Evolutionary conservation across 192 early-diverging fungal species (phyloP), one percentile per base, ranked within the genome.

Genomic region (Podila epicladia): DNA sequence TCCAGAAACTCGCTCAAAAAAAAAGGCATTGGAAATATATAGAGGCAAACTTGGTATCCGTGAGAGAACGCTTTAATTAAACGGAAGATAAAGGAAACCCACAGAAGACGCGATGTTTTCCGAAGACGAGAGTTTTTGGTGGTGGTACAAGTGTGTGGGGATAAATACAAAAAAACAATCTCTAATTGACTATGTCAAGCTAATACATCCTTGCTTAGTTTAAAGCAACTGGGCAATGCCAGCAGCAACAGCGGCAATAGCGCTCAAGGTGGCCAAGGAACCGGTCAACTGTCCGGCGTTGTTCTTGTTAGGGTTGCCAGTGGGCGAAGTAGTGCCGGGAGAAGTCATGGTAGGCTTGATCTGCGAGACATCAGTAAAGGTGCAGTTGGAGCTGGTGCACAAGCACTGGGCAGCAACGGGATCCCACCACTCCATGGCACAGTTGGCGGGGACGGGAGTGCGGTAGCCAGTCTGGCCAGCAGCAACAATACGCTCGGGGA

Each of bases 351-450:
- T 72, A 17, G 49, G 41, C 22, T 68, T 76, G 55, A 58, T 48
- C 28, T 61, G 31, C 32, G 83, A 58, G 17, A 72, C 66, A 62
- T 91, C 90, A 24, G 82, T 83, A 37, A 82, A 89, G 17, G 85
- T 83, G 73, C 91, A 92, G 22, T 62, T 67, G 12, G 76, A 72
- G 50, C 60, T 84, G n/a, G 80, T 86, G 65, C 91, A 92, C 20
- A 88, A 63, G 60, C 91, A 92, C 53, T 84, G 84, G 50, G 84
- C 82, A 51, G 51, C 85, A 69, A 88, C 82, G 48, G 91, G 91
- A 65, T 92, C 90, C 91, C 91, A 92, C 84, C 85, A 92, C 35
- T 91, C 61, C 49, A 84, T 83, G 60, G 89, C 91, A 74, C 91
- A 92, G 45, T 70, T 90, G 53, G 69, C 75, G 57, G 91, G 89